Base-by-base conservation (phyloP, 208 protist species). In the Porcisia hertigi region DNA sequence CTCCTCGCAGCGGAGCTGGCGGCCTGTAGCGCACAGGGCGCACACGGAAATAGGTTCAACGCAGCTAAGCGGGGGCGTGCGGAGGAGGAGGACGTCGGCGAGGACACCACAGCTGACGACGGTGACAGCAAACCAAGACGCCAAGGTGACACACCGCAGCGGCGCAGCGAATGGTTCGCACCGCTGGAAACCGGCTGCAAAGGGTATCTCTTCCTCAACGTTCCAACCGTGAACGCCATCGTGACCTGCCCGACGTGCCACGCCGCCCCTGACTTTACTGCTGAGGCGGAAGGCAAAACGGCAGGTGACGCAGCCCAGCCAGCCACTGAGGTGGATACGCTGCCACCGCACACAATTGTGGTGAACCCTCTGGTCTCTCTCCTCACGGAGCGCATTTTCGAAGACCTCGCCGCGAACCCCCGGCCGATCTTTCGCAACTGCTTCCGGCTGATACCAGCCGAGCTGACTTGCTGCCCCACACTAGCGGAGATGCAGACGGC, bases 381-480 rank as follows among this genome's bases (percentile, higher is more conserved):
- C 36, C 81, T 94, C 43, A 87, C 92, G 23, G 88, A 96, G 76
- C 88, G 88, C 36, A 79, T 94, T 43, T 96, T 96, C 73, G 63
- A 79, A 30, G 88, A 96, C 72, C 83, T 94, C 30, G 64, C 75
- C 36, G 77, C 73, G 30, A 88, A 88, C 60, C 85, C 84, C 30
- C 80, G 89, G 20, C 91, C 91, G 7, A 75, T 94, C 25, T 88
- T 96, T 59, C 85, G 87, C 39, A 71, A 93, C 69, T 94, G 92
- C 79, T 96, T 96, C 80, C 89, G 92, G 39, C 70, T 96, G 3
- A 86, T 86, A 62, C 92, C 92, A 3, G 91, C 84, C 47, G 92
- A 96, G 73, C 73, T 96, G 67, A 94, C 89, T 5, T 96, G 92
- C 82, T 96, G 92, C 69, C 92, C 92, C 52, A 96, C 90, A 18